Conservation (phyloP, 2,329 filamentous ascomycete genomes). For the Trichoderma koningii region DNA sequence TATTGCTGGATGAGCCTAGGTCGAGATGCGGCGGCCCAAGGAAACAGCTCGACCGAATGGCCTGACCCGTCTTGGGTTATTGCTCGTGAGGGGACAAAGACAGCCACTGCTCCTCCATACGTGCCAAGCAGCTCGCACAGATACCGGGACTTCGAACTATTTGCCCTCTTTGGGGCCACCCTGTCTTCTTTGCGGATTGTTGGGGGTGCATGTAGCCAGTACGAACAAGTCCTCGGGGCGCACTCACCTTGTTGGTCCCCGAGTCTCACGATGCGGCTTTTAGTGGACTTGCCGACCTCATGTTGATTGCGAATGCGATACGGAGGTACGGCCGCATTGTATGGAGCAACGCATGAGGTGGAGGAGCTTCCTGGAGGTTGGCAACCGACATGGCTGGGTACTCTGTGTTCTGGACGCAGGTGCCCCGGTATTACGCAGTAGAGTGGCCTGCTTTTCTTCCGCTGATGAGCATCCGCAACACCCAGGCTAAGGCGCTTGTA, state of each 20-base stretch:
- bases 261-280: slow-evolving; percentile 19
- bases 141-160: too few relatives aligned
- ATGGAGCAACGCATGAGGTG: slow-evolving; percentile 12
- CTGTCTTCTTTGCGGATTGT: not conserved
- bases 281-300: slow-evolving; percentile 18
- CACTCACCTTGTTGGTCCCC: not conserved
- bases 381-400: not conserved
- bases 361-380: not conserved
- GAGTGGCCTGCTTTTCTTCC: slow-evolving; percentile 17
- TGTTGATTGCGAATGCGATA: slow-evolving; percentile 14
- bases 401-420: slow-evolving; percentile 1
- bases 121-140: not conserved
- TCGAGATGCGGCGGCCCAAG: not conserved
- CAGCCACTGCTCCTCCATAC: not conserved
- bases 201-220: not conserved
- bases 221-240: not conserved
- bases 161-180: too few relatives aligned
- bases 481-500: slow-evolving; percentile 9
- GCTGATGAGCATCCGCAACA: slow-evolving; percentile 7
- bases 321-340: not conserved
- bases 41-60: not conserved
- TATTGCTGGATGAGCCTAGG: not conserved
- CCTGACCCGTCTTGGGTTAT: not conserved
- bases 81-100: not conserved
- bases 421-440: not conserved